Conservation (phyloP, 257 asterid species). For the Sherardia arvensis region DNA sequence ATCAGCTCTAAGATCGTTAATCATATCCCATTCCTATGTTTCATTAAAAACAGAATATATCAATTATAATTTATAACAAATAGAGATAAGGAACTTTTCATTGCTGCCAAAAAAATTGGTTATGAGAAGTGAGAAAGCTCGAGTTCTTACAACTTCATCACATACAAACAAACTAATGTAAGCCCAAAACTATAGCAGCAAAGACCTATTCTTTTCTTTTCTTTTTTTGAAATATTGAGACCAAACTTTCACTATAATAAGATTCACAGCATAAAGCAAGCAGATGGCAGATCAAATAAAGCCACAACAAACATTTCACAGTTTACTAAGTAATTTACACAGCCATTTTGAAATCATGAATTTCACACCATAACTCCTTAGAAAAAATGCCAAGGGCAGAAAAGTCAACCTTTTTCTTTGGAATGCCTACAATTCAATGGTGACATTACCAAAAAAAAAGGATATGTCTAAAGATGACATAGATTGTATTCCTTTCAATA, state of each 20-base stretch:
- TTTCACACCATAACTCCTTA: neutral
- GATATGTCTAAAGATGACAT: neutral
- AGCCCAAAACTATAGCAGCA: neutral
- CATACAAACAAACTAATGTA: neutral
- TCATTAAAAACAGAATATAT: conserved; percentile 8
- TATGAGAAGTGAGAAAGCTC: neutral
- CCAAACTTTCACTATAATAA: neutral
- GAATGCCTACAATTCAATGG: neutral
- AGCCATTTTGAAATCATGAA: neutral
- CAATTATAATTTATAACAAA: neutral
- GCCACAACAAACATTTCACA: neutral
- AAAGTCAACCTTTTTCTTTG: neutral
- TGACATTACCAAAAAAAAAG: neutral
- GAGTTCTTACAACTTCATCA: neutral
- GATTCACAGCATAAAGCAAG: neutral
- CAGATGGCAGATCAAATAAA: neutral
- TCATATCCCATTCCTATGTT: conserved; percentile 80
- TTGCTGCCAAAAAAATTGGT: neutral
- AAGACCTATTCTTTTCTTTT: neutral
- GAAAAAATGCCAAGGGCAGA: neutral
- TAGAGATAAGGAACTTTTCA: neutral
- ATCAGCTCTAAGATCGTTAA: conserved; percentile 75
- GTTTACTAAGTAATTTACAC: neutral
- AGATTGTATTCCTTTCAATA: neutral
- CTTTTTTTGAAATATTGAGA: no score